Evolutionary conservation across 148 eudicot genomes (phyloP).

Genomic region (Camellia japonica): DNA sequence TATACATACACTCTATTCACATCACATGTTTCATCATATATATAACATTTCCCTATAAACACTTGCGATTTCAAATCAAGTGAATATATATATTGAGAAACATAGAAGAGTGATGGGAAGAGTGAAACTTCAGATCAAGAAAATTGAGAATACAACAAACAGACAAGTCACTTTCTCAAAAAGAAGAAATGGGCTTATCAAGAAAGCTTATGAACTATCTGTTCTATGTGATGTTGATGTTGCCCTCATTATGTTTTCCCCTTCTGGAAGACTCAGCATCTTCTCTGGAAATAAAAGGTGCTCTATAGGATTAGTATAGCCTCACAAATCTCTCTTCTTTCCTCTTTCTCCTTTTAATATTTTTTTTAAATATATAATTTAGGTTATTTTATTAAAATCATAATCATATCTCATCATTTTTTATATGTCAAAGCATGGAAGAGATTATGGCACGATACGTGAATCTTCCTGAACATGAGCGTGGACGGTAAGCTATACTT

Average conservation of each 20-base stretch:
- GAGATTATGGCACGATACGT: constrained; percentile 43
- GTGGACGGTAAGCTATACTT: constrained; percentile 39
- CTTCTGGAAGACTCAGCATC: constrained; percentile 56
- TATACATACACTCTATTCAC: no score
- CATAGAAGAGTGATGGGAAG: constrained; percentile 44
- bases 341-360: not conserved
- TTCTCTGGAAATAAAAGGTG: constrained; percentile 53
- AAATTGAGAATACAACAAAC: constrained; percentile 56
- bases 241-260: constrained; percentile 64
- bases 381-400: not conserved
- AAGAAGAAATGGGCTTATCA: constrained; percentile 58
- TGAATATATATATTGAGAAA: not conserved
- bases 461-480: constrained; percentile 56
- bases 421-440: constrained; percentile 34
- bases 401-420: not conserved
- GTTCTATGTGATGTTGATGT: constrained; percentile 70
- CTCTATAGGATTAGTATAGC: no score
- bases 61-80: not conserved
- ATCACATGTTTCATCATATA: not conserved
- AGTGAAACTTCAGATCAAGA: constrained; percentile 61
- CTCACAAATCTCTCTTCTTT: not conserved
- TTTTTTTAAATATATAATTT: not conserved
- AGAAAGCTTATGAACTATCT: constrained; percentile 64
- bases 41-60: not conserved
- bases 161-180: constrained; percentile 68